phyloP scores from a whole-genome alignment of 2,329 filamentous ascomycete species.

The Monosporascus sp. region DNA sequence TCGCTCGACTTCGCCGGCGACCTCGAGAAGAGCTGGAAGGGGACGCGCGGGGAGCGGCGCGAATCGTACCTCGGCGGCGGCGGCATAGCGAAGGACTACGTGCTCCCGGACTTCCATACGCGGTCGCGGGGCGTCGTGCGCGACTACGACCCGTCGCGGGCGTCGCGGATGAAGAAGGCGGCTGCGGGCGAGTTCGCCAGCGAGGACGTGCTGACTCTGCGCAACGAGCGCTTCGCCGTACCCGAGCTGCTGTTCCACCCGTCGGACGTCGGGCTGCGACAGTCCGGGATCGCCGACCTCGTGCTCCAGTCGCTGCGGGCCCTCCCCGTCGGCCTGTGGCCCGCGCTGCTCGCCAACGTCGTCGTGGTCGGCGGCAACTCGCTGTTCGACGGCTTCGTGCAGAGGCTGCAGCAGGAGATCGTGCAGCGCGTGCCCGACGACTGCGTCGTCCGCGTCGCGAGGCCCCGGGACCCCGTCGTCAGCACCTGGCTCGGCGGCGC shows the following conservation, averaged over 20 bases:
- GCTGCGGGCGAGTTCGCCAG: conserved; percentile 37
- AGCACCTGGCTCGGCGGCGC: conserved; percentile 86
- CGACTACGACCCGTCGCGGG: conserved; percentile 67
- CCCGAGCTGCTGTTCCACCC: conserved; percentile 89
- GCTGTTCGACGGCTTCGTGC: conserved; percentile 73
- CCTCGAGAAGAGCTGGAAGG: conserved; percentile 81
- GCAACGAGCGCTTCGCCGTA: conserved; percentile 86
- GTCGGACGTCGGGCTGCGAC: conserved; percentile 75
- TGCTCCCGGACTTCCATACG: conserved; percentile 73
- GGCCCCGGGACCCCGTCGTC: conserved; percentile 66
- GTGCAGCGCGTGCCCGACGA: conserved; percentile 68
- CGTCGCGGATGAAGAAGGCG: conserved; percentile 46
- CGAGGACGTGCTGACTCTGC: conserved; percentile 80
- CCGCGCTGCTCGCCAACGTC: conserved; percentile 78
- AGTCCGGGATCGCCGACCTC: conserved; percentile 77
- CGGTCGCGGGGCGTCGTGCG: conserved; percentile 62
- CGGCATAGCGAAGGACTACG: conserved; percentile 80
- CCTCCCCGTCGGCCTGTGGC: conserved; percentile 78
- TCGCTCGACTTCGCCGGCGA: conserved; percentile 70
- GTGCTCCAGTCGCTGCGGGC: conserved; percentile 71
- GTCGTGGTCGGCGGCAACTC: conserved; percentile 85
- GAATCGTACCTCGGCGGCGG: conserved; percentile 43
- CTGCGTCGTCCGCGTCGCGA: conserved; percentile 69
- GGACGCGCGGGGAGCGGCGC: conserved; percentile 55
- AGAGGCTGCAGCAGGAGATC: conserved; percentile 71